phyloP scores from a whole-genome alignment of 768 basidiomycete species.

The Psilocybe cyanescens region DNA sequence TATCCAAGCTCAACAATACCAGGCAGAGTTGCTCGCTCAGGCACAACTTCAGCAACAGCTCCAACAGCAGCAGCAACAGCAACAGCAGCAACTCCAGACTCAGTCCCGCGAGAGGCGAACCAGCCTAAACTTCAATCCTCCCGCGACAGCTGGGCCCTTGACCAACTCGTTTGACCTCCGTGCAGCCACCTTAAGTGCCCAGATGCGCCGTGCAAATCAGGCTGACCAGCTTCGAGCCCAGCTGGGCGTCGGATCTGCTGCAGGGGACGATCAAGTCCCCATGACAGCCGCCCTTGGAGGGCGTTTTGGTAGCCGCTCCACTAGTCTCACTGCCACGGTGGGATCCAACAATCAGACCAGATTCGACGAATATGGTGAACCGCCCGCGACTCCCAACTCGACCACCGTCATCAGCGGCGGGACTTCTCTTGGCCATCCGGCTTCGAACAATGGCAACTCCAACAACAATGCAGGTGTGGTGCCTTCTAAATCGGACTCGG shows the following conservation, averaged over 20 bases:
- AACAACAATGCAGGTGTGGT: slow-evolving; percentile 26
- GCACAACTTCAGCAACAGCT: slow-evolving; percentile 40
- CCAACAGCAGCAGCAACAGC: slow-evolving; percentile 24
- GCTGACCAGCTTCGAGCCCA: slow-evolving; percentile 68
- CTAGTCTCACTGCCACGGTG: slow-evolving; percentile 38
- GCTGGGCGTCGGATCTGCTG: slow-evolving; percentile 44
- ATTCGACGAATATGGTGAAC: slow-evolving; percentile 44
- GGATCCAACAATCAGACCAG: slow-evolving; percentile 18
- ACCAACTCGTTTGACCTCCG: slow-evolving; percentile 68
- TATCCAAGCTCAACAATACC: slow-evolving; percentile 76
- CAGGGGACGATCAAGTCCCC: slow-evolving; percentile 63
- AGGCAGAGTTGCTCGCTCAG: slow-evolving; percentile 70
- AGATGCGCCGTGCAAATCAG: slow-evolving; percentile 71
- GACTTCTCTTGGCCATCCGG: slow-evolving; percentile 62
- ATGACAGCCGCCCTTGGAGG: slow-evolving; percentile 84
- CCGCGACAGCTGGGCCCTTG: slow-evolving; percentile 77
- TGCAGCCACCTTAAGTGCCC: slow-evolving; percentile 54
- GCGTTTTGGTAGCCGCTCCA: slow-evolving; percentile 70
- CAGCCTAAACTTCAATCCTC: slow-evolving; percentile 52
- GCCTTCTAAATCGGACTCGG: slow-evolving; percentile 84
- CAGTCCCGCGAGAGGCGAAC: slow-evolving; percentile 51
- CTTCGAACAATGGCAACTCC: slow-evolving; percentile 38
- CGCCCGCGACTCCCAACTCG: slow-evolving; percentile 60
- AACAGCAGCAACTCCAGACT: slow-evolving; percentile 33
- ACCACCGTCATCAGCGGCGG: slow-evolving; percentile 77